Base-by-base conservation (phyloP, 768 basidiomycete genomes). In the Hygrocybe punicea region DNA sequence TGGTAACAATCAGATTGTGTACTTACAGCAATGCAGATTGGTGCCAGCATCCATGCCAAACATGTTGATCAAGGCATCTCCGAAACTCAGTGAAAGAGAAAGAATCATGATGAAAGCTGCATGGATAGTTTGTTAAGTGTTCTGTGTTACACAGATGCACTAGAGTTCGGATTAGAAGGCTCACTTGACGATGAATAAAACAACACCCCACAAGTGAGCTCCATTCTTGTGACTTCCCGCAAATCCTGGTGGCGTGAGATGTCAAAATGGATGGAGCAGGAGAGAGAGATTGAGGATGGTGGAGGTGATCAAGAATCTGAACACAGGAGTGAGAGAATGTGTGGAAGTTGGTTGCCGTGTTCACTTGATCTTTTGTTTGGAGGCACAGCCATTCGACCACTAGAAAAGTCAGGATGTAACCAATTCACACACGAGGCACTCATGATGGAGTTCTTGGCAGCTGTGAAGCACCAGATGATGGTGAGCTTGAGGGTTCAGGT, bases 381-480 rank as follows among this genome's bases (percentile, higher is more conserved):
- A 17, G 62, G 48, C 51, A 7, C 58, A 62, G 45, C 49, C 57
- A 3, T 57, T 58, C 47, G 34, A 60, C 48, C 54, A 60, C 33
- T 8, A 39, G 19, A 44, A 49, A 25, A 37, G 47, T 8, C 47
- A 17, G 46, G 6, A 37, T 11, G 17, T 51, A 47, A n/a, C n/a
- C n/a, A 59, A 21, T 59, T 62, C 37, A 61, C 61, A 34, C 55
- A 62, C 17, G 60, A 64, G 55, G 63, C 40, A 51, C 40, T 39
- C 19, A 47, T 65, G 35, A 62, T 63, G 60, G 67, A 67, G 29
- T 50, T 61, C 19, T 33, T 69, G 13, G 67, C 62, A 10, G 66
- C 66, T 13, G 63, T 44, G 52, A 55, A 29, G 57, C 58, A 1
- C 65, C 56, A 19, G 64, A 67, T 57, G 65, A 67, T 55, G 60